These are phyloP conservation scores for Myochromella boudieri DNA, from an alignment of 768 basidiomycete species.

Conservation along the genomic window DNA sequence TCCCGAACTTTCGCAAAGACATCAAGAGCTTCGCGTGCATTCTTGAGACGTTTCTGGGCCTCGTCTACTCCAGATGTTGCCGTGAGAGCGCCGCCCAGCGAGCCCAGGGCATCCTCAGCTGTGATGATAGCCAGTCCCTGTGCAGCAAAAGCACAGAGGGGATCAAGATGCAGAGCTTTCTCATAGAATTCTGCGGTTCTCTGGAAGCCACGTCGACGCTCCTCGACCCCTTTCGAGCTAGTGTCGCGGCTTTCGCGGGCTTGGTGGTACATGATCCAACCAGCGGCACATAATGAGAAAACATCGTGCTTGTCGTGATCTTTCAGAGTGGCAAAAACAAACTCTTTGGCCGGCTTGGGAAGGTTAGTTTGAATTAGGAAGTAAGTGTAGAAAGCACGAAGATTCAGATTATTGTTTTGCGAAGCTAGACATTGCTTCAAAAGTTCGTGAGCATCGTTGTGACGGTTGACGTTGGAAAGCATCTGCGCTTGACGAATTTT, in stretches of 20 bases:
- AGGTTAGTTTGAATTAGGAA: slow-evolving; percentile 83
- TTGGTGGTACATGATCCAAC: slow-evolving; percentile 82
- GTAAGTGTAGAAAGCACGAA: slow-evolving; percentile 91
- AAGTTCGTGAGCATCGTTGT: slow-evolving; percentile 82
- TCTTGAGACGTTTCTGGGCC: slow-evolving; percentile 59
- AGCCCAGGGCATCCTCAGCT: slow-evolving; percentile 87
- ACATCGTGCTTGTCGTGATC: slow-evolving; percentile 86
- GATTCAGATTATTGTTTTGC: slow-evolving; percentile 74
- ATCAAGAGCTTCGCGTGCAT: slow-evolving; percentile 84
- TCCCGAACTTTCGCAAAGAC: slow-evolving; percentile 92
- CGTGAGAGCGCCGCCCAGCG: slow-evolving; percentile 52
- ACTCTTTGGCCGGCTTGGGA: slow-evolving; percentile 76
- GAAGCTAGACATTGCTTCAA: slow-evolving; percentile 87
- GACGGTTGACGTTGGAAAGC: slow-evolving; percentile 63
- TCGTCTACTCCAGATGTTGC: slow-evolving; percentile 58
- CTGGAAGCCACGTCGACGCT: slow-evolving; percentile 75
- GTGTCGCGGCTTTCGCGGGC: slow-evolving; percentile 81
- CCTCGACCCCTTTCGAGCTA: slow-evolving; percentile 55
- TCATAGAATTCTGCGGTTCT: slow-evolving; percentile 90
- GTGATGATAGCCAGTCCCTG: slow-evolving; percentile 94
- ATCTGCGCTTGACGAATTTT: slow-evolving; percentile 91
- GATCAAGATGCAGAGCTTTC: slow-evolving; percentile 83
- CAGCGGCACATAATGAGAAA: slow-evolving; percentile 89
- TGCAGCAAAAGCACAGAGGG: slow-evolving; percentile 87
- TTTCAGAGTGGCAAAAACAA: slow-evolving; percentile 86